These are phyloP conservation scores for Xylaria longipes DNA, from an alignment of 495 filamentous ascomycete genomes.

Conservation along the genomic window DNA sequence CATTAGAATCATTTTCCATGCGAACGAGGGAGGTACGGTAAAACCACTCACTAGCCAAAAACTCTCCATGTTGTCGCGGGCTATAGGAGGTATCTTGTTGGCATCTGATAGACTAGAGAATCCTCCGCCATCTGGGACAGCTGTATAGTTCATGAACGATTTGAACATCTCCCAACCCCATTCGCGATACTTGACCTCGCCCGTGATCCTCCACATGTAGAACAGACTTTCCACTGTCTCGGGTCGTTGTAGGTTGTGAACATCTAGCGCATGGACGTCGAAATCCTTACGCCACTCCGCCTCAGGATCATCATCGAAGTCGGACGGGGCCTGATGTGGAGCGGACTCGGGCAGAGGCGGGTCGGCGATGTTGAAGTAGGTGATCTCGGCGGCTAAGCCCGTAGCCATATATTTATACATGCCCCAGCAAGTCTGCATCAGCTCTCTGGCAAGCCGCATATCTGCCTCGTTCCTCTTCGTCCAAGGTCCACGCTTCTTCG, in stretches of 20 bases:
- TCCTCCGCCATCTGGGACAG: slow-evolving; percentile 73
- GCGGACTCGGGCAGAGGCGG: slow-evolving; percentile 64
- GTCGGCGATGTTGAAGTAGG: slow-evolving; percentile 78
- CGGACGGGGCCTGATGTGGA: slow-evolving; percentile 52
- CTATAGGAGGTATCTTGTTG: slow-evolving; percentile 65
- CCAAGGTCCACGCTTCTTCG: slow-evolving; percentile 75
- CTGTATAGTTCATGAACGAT: slow-evolving; percentile 82
- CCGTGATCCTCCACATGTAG: slow-evolving; percentile 99
- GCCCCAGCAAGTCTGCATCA: slow-evolving; percentile 97
- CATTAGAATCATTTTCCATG: slow-evolving; percentile 12
- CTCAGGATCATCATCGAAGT: slow-evolving; percentile 56
- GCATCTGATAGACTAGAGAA: slow-evolving; percentile 86
- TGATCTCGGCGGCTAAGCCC: slow-evolving; percentile 90
- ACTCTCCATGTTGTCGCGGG: slow-evolving; percentile 88
- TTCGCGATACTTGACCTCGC: slow-evolving; percentile 85
- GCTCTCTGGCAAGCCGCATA: slow-evolving; percentile 81
- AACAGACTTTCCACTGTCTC: slow-evolving; percentile 95
- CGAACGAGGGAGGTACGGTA: neutral
- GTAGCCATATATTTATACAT: slow-evolving; percentile 90
- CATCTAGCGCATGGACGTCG: slow-evolving; percentile 74
- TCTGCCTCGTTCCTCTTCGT: slow-evolving; percentile 80
- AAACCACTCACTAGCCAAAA: slow-evolving; percentile 80
- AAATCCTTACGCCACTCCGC: slow-evolving; percentile 77
- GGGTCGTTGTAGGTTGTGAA: slow-evolving; percentile 93
- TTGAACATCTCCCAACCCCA: slow-evolving; percentile 99